Conservation (phyloP, 1,139 yeast species). For the Hansenula anomala region DNA sequence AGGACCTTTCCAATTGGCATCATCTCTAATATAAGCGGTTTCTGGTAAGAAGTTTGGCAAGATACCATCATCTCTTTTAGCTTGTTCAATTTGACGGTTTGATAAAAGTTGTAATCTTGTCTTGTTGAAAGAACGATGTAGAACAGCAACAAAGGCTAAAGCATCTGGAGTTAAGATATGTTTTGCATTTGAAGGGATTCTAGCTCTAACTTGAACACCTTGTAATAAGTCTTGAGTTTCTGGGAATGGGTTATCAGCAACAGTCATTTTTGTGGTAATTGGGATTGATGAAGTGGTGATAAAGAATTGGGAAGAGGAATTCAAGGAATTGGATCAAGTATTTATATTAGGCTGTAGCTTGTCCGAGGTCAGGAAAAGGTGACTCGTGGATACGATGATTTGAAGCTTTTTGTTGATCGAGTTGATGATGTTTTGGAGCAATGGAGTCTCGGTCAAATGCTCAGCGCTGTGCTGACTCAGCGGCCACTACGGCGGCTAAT, state of each 20-base stretch:
- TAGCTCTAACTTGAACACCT: conserved; percentile 52
- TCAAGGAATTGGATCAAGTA: background rate
- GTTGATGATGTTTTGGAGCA: too few species aligned
- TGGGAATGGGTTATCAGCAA: conserved; percentile 41
- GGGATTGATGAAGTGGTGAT: background rate
- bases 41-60: conserved; percentile 56
- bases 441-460: too few species aligned
- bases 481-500: too few species aligned
- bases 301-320: background rate
- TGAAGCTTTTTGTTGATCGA: too few species aligned
- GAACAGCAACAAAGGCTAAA: conserved; percentile 61
- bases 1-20: conserved; percentile 73
- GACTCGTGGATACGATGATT: too few species aligned
- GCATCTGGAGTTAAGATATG: conserved; percentile 52
- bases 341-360: background rate
- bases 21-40: conserved; percentile 61
- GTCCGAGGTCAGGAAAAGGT: background rate
- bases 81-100: conserved; percentile 58
- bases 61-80: conserved; percentile 57
- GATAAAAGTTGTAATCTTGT: conserved; percentile 53
- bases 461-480: too few species aligned
- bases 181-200: conserved; percentile 47
- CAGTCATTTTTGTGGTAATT: conserved; percentile 7
- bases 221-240: conserved; percentile 41
- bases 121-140: conserved; percentile 66